Percentiles rank a stretch among this genome's conserved stretches.
Conservation (phyloP, 208 protist species). For the Cochliopodium minus region DNA sequence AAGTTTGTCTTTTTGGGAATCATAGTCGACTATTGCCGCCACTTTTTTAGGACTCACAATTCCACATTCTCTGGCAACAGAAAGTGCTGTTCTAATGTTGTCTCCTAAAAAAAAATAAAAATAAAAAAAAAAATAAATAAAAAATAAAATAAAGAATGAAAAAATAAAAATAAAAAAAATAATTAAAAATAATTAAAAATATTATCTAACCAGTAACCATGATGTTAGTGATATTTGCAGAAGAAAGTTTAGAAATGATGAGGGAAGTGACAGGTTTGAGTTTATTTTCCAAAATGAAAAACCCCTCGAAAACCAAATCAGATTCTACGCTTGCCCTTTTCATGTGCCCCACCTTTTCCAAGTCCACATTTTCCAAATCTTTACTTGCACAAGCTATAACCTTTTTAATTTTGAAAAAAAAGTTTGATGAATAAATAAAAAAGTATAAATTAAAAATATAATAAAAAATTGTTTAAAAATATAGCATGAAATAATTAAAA, state of each 20-base stretch:
- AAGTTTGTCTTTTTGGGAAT: no score
- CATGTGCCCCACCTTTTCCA: not conserved
- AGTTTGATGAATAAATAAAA: no score
- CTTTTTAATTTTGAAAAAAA: no score
- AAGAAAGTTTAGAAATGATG: conserved; percentile 19
- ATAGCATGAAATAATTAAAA: no score
- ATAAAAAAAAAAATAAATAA: no score
- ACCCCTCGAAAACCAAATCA: conserved; percentile 33
- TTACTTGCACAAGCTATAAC: conserved; percentile 20
- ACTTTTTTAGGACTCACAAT: not conserved
- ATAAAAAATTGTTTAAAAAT: no score
- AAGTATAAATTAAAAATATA: no score
- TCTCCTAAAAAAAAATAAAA: no score
- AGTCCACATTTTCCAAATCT: not conserved
- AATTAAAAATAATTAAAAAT: no score
- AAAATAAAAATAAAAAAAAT: no score
- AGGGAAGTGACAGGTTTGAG: conserved; percentile 30
- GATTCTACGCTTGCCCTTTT: conserved; percentile 25
- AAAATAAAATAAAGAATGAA: not conserved
- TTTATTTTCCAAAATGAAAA: conserved; percentile 44
- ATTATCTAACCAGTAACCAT: conserved; percentile 45
- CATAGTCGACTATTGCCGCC: no score
- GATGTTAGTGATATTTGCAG: conserved; percentile 23
- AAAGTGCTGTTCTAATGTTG: conserved; percentile 30
- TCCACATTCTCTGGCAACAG: conserved; percentile 24